Base-by-base conservation (phyloP, 768 basidiomycete genomes). In the Mycena alexandri region DNA sequence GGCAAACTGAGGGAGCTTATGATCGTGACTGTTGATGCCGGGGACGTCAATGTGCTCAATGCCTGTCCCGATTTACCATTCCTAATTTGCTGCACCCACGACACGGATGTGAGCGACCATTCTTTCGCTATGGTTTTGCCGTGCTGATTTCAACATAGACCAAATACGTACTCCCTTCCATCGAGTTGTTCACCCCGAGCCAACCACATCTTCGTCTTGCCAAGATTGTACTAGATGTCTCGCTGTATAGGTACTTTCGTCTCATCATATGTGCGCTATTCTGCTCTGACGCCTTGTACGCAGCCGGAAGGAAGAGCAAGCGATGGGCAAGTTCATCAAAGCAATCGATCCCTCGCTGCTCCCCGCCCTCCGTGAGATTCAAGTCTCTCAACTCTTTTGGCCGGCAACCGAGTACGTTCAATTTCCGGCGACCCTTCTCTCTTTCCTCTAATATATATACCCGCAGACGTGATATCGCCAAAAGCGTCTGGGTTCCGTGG, bases 381-480 rank as follows among this genome's bases (percentile, higher is more conserved):
- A 54, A 41, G n/a, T 60, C 2, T 13, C 13, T 22, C 21, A n/a
- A 2, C 12, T 53, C 21, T 19, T 16, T 34, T 66, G 65, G 65
- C 56, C 56, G 25, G 53, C 50, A 12, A 60, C 48, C 25, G 65
- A 66, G 65, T 66, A 17, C 34, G 65, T 53, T 14, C 21, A 25
- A 51, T 62, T 52, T 22, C 2, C 19, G 14, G 14, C 25, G 2
- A 25, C 29, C 17, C 7, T n/a, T 34, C 16, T 14, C 17, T 34
- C 19, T 16, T 29, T 29, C 14, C 33, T n/a, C 33, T 38, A 38
- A 25, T 16, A 34, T 29, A 52, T 52, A 11, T n/a, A 9, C n/a
- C 13, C 47, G n/a, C n/a, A 61, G 59, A 41, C 59, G 59, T 14
- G 21, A 48, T 4, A 61, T 61, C 24, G 25, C 46, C 14, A 38